A percentile compares a stretch with the other conserved stretches of the same genome.
Conservation (phyloP, 2,329 filamentous ascomycete species). For the Paramyrothecium roridum region DNA sequence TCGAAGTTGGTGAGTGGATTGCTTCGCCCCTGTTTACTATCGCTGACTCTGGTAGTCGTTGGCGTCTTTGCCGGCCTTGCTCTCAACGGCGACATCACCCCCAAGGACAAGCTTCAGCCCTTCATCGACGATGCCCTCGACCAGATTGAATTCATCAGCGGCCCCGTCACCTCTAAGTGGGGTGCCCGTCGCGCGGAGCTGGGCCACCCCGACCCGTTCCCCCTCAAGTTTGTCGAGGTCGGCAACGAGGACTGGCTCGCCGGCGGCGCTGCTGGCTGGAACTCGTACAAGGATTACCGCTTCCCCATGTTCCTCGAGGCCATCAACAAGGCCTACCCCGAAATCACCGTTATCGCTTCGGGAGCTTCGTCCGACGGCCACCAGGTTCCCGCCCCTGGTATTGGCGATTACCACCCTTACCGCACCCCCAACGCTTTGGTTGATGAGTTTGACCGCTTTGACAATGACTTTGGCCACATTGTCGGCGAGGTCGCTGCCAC, state of each 20-base stretch:
- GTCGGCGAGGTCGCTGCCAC: slow-evolving; percentile 50
- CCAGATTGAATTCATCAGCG: slow-evolving; percentile 61
- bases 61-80: slow-evolving; percentile 56
- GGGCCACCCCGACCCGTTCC: slow-evolving; percentile 60
- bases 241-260: slow-evolving; percentile 67
- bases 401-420: slow-evolving; percentile 51
- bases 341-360: slow-evolving; percentile 54
- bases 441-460: slow-evolving; percentile 47
- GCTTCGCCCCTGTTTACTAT: neutral
- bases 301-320: slow-evolving; percentile 59
- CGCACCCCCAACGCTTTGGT: slow-evolving; percentile 48
- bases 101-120: slow-evolving; percentile 47
- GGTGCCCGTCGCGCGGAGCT: slow-evolving; percentile 55
- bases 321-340: slow-evolving; percentile 52
- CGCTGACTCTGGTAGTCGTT: slow-evolving; percentile 34
- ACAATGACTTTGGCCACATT: slow-evolving; percentile 40
- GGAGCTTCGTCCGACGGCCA: slow-evolving; percentile 39
- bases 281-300: slow-evolving; percentile 50
- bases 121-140: slow-evolving; percentile 60
- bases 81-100: slow-evolving; percentile 48
- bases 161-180: slow-evolving; percentile 49
- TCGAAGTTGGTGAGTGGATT: slow-evolving; percentile 40
- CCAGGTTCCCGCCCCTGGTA: slow-evolving; percentile 36
- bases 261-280: slow-evolving; percentile 41
- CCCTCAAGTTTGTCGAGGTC: slow-evolving; percentile 59